Evolutionary conservation across 176 grass and related monocot species (phyloP), one percentile per base, ranked within the genome.

Genomic region (Dendrocalamus sinicus): DNA sequence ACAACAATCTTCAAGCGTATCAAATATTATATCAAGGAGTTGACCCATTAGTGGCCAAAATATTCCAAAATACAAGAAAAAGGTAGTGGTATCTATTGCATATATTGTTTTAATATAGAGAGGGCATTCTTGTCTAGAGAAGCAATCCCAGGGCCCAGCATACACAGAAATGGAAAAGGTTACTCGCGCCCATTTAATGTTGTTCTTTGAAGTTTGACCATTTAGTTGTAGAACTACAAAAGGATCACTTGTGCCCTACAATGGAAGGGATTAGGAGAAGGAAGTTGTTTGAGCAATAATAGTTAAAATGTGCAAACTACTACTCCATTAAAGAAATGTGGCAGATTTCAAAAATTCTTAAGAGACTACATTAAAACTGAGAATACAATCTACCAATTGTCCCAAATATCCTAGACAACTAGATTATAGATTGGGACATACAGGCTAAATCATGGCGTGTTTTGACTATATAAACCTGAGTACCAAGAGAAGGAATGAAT

Each of bases 171-270:
- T 68, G 81, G 46, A 62, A 85, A 82, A 71, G 39, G 67, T 65
- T 70, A 83, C 96, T 98, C 88, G 95, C 96, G 88, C 93, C 96
- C 96, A 98, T 94, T 95, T 98, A 83, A 98, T 90, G 32, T 94
- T 93, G 88, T 91, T 95, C 75, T 91, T 98, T 32, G 48, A 83
- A 81, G 86, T 91, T 84, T 91, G 91, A 75, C 89, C 93, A 85
- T 95, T 92, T 70, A 98, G 68, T 77, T 92, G 93, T 13, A 98
- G 80, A 89, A 98, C 65, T 28, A 98, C 93, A 78, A 95, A 95
- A 69, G 96, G 96, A 85, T 98, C 96, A 83, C 93, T 98, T 90
- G 96, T 98, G 69, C 96, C 96, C 93, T 98, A 86, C 26, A 88
- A 91, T 69, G 37, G 32, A 79, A 87, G 37, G 9, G 77, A 57